A percentile compares a stretch with the other conserved stretches of the same genome.
phyloP scores from a whole-genome alignment of 345 rosid species.

The Citropsis articulata region DNA sequence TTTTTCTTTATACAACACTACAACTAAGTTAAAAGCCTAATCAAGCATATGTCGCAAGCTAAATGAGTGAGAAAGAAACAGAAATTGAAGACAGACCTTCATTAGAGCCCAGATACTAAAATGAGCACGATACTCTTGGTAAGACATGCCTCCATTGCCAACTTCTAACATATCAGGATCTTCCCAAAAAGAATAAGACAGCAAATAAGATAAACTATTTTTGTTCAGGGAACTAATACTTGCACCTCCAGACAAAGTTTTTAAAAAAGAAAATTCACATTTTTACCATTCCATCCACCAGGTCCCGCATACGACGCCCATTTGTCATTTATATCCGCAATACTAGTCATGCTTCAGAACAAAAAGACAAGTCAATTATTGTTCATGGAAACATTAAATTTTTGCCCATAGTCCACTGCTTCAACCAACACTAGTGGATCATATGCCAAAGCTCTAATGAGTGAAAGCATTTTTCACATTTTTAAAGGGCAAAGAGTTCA shows the following conservation, averaged over 20 bases:
- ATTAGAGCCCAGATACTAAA: constrained; percentile 98
- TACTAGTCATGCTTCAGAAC: constrained; percentile 74
- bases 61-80: background rate
- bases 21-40: background rate
- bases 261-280: background rate
- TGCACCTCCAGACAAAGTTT: background rate
- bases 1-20: background rate
- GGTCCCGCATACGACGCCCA: constrained; percentile 99
- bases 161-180: constrained; percentile 99
- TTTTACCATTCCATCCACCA: constrained; percentile 98
- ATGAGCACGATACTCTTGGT: constrained; percentile 82
- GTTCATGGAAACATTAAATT: background rate
- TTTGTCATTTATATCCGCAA: constrained; percentile 90
- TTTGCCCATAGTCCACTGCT: background rate
- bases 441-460: background rate
- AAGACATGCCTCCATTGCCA: constrained; percentile 96
- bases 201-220: constrained; percentile 10
- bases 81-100: constrained; percentile 50
- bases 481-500: background rate
- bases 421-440: background rate
- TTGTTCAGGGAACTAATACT: background rate
- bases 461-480: background rate
- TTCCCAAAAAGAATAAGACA: constrained; percentile 22
- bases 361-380: background rate
- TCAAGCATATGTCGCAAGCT: constrained; percentile 3